Conservation (phyloP, 2,329 filamentous ascomycete species). For the Stemphylium beticola region DNA sequence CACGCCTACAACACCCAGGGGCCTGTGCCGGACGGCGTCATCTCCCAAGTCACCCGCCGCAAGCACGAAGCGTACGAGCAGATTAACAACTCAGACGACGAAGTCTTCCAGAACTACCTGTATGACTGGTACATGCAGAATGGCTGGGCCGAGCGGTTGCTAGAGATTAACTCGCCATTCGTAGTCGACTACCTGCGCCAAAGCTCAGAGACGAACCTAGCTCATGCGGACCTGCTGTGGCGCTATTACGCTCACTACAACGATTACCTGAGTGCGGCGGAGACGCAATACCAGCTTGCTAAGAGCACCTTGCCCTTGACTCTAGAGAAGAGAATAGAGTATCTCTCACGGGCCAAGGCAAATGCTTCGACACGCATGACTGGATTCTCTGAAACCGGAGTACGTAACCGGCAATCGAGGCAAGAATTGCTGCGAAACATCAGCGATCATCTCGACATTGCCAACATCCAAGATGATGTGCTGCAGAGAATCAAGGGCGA, state of each 20-base stretch:
- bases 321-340: conserved; percentile 86
- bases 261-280: conserved; percentile 84
- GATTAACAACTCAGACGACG: conserved; percentile 85
- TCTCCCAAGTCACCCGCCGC: conserved; percentile 77
- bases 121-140: conserved; percentile 96
- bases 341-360: conserved; percentile 87
- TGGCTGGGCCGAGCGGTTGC: conserved; percentile 82
- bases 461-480: conserved; percentile 93
- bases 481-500: conserved; percentile 79
- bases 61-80: conserved; percentile 88
- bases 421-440: conserved; percentile 87
- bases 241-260: conserved; percentile 86
- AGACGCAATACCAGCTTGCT: conserved; percentile 83
- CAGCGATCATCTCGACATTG: conserved; percentile 85
- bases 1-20: conserved; percentile 70
- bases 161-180: conserved; percentile 82
- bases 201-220: conserved; percentile 72
- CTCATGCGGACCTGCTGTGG: conserved; percentile 90
- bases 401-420: conserved; percentile 70
- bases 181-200: conserved; percentile 85
- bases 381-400: conserved; percentile 65
- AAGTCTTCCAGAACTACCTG: conserved; percentile 94
- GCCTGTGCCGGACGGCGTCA: conserved; percentile 77
- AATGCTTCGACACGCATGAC: conserved; percentile 86
- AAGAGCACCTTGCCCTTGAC: conserved; percentile 79